Evolutionary conservation across 2,329 filamentous ascomycete species (phyloP), one percentile per base, ranked within the genome.

Genomic region (Fusarium luffae): DNA sequence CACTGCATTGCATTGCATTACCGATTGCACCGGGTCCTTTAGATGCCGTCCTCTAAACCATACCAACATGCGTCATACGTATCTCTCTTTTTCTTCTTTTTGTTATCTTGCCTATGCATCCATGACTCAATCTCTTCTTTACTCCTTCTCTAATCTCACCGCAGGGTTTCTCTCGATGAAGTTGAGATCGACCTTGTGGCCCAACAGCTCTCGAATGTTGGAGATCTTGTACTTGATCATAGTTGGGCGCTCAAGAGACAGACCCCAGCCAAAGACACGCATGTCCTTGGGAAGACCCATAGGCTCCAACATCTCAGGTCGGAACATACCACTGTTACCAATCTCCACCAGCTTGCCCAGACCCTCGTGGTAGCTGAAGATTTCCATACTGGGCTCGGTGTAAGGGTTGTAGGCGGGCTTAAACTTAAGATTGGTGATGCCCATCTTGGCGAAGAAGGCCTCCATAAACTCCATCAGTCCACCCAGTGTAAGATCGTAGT

Each of bases 311-410:
- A 98, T 98, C 82, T 99, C 96, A 3, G 96, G 94, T 72, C 96
- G 88, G 89, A 99, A 99, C 94, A 99, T 98, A 69, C 96, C 96
- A 75, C 92, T 95, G 84, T 99, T 98, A 64, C 96, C 96, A 78
- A 98, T 98, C 84, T 98, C 96, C 27, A 98, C 93, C 83, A 97
- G 91, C 85, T 97, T 97, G 76, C 89, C 89, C 51, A 98, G 84
- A 5, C 94, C 95, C 76, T 91, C 88, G 85, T 98, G 96, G 85
- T 91, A 98, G 71, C 93, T 93, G 83, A 98, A 99, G 72, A 99
- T 97, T 82, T 99, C 96, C 94, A 99, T 97, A 78, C 91, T 92
- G 30, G 96, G 94, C 82, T 99, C 96, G 28, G 94, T 97, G 85
- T 97, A 94, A 1, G 93, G 93, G 83, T 97, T 97, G 84, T 97